Evolutionary conservation across 1,284 basidiomycete genomes (phyloP), one percentile per base, ranked within the genome.

Genomic region (Abortiporus biennis): DNA sequence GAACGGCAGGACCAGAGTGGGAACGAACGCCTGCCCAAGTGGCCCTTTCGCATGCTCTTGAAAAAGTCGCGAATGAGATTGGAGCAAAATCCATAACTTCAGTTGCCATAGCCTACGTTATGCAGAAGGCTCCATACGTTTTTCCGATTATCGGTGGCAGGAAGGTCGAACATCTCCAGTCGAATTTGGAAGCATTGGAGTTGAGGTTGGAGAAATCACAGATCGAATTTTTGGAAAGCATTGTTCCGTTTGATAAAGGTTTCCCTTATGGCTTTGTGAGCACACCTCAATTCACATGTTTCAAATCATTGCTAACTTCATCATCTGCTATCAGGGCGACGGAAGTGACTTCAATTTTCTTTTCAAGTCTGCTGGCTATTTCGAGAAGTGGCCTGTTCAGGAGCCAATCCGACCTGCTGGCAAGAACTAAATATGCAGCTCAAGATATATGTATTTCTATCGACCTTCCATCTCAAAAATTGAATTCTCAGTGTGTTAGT

Each of bases 21-120:
- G 57, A 67, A 49, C 63, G 72, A 25, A 68, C 51, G 4, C 62
- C 65, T 36, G 40, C 63, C 24, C 66, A 74, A 43, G 61, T 54
- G 47, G 63, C 63, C 40, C 51, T 73, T 5, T 66, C 61, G 30
- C 42, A 52, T n/a, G 70, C 69, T 2, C 58, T 74, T 4, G 71
- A 72, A 49, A 64, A 69, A 42, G 68, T 76, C n/a, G 69, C 70
- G 0, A 52, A 54, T 4, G 61, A 75, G 47, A 59, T 72, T 19
- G 69, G 68, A 2, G 50, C 53, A 25, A 55, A 49, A 40, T 54
- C 49, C 40, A 55, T 58, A 19, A 51, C 22, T 21, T 5, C 46
- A 61, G 65, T 68, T 30, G 69, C 68, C 3, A 69, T 73, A 36
- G 69, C 72, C 8, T 74, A 72, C 42, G 38, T 70, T 2, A 56